Evolutionary conservation across 73 alveolate species (phyloP).

Genomic region (Paramecium primaurelia): DNA sequence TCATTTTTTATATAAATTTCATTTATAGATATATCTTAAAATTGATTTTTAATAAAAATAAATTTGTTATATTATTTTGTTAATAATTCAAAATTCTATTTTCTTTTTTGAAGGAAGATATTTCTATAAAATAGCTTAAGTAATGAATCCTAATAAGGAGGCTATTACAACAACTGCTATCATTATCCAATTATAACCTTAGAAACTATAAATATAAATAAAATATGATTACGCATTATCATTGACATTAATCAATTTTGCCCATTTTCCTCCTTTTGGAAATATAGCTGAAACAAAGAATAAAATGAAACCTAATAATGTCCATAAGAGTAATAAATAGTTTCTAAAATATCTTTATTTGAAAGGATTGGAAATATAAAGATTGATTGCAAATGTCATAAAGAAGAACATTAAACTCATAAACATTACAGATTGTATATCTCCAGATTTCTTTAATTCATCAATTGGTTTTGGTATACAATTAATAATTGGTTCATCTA

Average conservation of each 20-base stretch:
- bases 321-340: not conserved
- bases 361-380: constrained; percentile 3
- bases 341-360: not conserved
- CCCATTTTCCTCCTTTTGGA: constrained; percentile 22
- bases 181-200: constrained; percentile 35
- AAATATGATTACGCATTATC: not conserved
- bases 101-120: constrained; percentile 15
- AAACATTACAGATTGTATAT: not conserved
- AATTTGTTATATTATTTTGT: not conserved
- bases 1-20: too few species aligned
- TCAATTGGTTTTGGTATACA: constrained; percentile 21
- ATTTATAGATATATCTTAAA: too few species aligned
- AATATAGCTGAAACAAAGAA: not conserved
- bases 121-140: not conserved
- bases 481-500: not conserved
- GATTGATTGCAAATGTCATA: constrained; percentile 31
- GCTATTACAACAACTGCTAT: not conserved
- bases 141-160: not conserved
- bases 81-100: not conserved
- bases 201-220: not conserved
- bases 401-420: not conserved
- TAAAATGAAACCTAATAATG: not conserved
- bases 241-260: not conserved
- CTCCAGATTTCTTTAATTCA: not conserved
- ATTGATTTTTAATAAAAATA: not conserved